Base-by-base conservation (phyloP, 805 yeast species). In the Groenewaldozyma tartarivorans region DNA sequence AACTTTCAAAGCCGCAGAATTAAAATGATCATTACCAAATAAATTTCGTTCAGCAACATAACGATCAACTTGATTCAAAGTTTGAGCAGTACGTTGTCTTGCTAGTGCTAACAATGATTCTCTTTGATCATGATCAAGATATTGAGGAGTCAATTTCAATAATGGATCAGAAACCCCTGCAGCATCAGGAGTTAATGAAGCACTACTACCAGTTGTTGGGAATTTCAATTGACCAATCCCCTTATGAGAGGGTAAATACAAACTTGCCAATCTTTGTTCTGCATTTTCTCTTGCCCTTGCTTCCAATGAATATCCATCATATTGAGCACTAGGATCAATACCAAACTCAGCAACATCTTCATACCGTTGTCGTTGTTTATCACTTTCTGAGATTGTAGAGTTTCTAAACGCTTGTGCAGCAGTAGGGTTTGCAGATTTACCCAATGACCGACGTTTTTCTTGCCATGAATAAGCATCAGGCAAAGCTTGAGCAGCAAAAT, bases 1-100 rank as follows among this genome's bases (percentile, higher is more conserved):
- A 47, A 82, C 64, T 22, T 79, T 77, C 40, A 81, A 69, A 2
- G 96, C 96, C 48, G 73, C 72, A 48, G 76, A 75, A 63, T 85
- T 85, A 55, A 66, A 71, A 35, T 72, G 76, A 15, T 74, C 74
- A 50, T 74, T 73, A 15, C 59, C 54, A 44, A 56, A 56, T 16
- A 66, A 45, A 44, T 61, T 59, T 57, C 70, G 49, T 51, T 67
- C 58, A 48, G 66, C 58, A 56, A 68, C 50, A 56, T 57, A 46
- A 45, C 63, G 61, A 48, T 71, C 71, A 41, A 72, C 62, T 26
- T 57, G 57, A 24, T 60, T 56, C 42, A 72, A 50, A 11, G 63
- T 57, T 22, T 50, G 52, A 7, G 62, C 64, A 5, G 79, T 81
- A 38, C 72, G 73, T 46, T 59, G 56, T 17, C 71, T 62, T 11